Conservation (phyloP, 768 basidiomycete genomes). For the Mycena chlorophos region DNA sequence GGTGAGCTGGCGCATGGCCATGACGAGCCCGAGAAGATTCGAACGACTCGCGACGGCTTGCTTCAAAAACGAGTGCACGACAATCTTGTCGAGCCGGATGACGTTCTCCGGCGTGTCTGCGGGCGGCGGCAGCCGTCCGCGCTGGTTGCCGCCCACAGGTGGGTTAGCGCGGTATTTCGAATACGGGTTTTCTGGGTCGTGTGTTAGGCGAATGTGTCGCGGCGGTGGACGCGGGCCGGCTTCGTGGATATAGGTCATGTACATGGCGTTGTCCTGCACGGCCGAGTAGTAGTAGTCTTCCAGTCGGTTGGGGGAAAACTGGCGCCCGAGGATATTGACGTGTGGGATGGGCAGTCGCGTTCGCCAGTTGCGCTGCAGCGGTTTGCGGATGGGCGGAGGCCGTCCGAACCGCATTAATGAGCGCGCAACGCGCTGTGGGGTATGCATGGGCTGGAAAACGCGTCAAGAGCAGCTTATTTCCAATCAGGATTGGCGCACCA, state of each 20-base stretch:
- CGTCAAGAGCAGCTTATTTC: too few relatives aligned
- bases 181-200: constrained; percentile 82
- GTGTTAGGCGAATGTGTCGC: constrained; percentile 62
- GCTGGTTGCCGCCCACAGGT: constrained; percentile 67
- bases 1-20: constrained; percentile 83
- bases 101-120: constrained; percentile 69
- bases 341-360: constrained; percentile 75
- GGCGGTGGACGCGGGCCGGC: constrained; percentile 51
- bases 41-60: constrained; percentile 70
- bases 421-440: constrained; percentile 23
- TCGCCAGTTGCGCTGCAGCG: constrained; percentile 46
- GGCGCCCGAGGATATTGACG: constrained; percentile 62
- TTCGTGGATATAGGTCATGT: constrained; percentile 89
- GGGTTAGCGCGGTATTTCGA: constrained; percentile 75
- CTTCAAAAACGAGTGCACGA: constrained; percentile 85
- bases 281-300: constrained; percentile 82
- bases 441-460: constrained; percentile 4
- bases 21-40: constrained; percentile 79
- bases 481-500: too few relatives aligned
- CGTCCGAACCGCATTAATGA: constrained; percentile 51
- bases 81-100: constrained; percentile 77
- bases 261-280: constrained; percentile 86
- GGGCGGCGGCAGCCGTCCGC: constrained; percentile 67
- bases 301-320: constrained; percentile 72
- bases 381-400: constrained; percentile 46